phyloP scores from a whole-genome alignment of 2,329 filamentous ascomycete genomes.

The Leptographium procerum region DNA sequence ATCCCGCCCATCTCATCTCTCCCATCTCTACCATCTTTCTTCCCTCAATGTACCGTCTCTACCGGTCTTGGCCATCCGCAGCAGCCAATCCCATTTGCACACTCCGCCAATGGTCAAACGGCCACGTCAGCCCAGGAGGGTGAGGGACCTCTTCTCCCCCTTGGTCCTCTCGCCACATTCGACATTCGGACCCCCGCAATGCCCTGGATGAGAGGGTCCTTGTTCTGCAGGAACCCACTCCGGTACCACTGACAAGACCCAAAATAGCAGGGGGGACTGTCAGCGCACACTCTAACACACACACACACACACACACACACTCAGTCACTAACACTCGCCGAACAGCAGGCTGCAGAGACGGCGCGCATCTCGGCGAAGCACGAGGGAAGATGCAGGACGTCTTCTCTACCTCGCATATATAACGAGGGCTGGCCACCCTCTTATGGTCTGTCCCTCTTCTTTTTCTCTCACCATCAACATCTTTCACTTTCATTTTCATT shows the following conservation, averaged over 20 bases:
- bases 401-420: background rate
- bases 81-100: no score
- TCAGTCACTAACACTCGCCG: no score
- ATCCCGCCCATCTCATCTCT: background rate
- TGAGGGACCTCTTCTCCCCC: background rate
- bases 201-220: background rate
- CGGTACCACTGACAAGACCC: no score
- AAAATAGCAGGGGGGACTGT: no score
- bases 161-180: background rate
- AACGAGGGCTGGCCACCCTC: background rate
- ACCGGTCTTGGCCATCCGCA: no score
- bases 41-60: no score
- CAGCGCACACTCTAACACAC: no score
- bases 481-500: background rate
- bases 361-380: no score
- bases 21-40: no score
- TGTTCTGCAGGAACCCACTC: background rate
- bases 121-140: background rate
- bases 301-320: no score
- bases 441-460: background rate
- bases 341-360: no score
- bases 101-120: background rate
- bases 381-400: no score
- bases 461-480: background rate
- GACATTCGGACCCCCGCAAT: background rate